Evolutionary conservation across 306 rosid genomes (phyloP).

Genomic region (Cicer pinnatifidum): DNA sequence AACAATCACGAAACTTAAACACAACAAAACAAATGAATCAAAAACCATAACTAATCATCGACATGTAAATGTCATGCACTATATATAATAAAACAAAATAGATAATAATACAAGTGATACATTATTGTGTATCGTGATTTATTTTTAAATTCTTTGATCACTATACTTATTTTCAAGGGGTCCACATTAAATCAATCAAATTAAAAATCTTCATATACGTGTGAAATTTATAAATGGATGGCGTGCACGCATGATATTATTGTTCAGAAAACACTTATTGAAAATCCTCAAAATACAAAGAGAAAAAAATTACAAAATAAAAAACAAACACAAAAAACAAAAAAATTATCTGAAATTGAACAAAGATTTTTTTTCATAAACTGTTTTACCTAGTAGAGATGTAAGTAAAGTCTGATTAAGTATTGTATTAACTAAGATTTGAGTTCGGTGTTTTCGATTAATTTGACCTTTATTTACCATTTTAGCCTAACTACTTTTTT

Average conservation of each 20-base stretch:
- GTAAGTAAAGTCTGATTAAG: too few species aligned
- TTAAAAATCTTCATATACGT: constrained; percentile 7
- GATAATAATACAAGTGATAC: background rate
- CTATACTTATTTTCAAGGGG: constrained; percentile 20
- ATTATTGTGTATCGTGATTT: background rate
- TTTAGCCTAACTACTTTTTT: too few species aligned
- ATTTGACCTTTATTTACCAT: too few species aligned
- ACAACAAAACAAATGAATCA: background rate
- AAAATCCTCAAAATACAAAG: background rate
- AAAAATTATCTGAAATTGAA: constrained; percentile 21
- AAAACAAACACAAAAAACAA: too few species aligned
- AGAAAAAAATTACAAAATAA: background rate
- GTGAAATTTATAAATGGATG: constrained; percentile 30
- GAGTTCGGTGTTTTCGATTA: too few species aligned
- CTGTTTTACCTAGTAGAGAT: too few species aligned
- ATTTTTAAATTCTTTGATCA: constrained; percentile 36
- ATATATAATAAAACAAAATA: constrained; percentile 20
- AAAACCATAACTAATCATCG: constrained; percentile 1
- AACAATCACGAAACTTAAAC: constrained; percentile 36
- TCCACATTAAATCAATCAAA: constrained; percentile 39
- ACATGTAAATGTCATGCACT: background rate
- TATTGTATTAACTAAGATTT: too few species aligned
- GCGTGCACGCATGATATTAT: constrained; percentile 44
- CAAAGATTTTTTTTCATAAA: background rate
- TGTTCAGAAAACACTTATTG: background rate